Base-by-base conservation (phyloP, 73 alveolate genomes). In the Blepharisma stoltei region DNA sequence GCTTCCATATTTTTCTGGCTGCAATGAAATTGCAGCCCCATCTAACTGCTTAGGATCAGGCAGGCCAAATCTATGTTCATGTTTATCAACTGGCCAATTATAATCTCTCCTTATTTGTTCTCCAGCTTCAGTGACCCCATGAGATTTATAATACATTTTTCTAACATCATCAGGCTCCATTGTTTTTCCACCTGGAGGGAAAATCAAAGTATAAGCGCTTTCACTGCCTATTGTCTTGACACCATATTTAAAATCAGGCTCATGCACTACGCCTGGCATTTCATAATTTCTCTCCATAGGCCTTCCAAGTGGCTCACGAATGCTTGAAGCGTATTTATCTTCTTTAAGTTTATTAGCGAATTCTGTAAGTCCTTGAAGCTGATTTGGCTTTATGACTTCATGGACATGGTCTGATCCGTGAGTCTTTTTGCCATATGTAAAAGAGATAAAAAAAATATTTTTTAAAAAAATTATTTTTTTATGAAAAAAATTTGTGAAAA, bases 51-150 rank as follows among this genome's bases (percentile, higher is more conserved):
- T 83, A 70, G 81, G 75, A 67, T 83, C 93, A 23, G 85, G 88
- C 69, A 55, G 67, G 70, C 97, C 97, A 70, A 90, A 90, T 70
- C 90, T 85, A 76, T 90, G 97, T 18, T 69, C 52, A 32, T 81
- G 60, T 50, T 80, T 77, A 54, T 92, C 95, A 52, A 92, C 80
- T 20, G 80, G 68, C 91, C 95, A 92, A 21, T 82, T 82, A 83
- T 88, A 92, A 25, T 84, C 92, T 67, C 98, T 76, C 23, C 82
- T 67, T 49, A 80, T 80, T 81, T 92, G 90, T 70, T 81, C 96
- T 18, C 95, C 98, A 43, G 98, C 95, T 37, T 78, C 94, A 54
- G 91, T 84, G 53, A 80, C 70, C 7, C 96, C 96, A 82, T 89
- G 96, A 21, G 96, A 85, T 69, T 86, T 89, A 49, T 71, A 78